Base-by-base conservation (phyloP, 75 land plant genomes). In the Cunninghamia lanceolata region DNA sequence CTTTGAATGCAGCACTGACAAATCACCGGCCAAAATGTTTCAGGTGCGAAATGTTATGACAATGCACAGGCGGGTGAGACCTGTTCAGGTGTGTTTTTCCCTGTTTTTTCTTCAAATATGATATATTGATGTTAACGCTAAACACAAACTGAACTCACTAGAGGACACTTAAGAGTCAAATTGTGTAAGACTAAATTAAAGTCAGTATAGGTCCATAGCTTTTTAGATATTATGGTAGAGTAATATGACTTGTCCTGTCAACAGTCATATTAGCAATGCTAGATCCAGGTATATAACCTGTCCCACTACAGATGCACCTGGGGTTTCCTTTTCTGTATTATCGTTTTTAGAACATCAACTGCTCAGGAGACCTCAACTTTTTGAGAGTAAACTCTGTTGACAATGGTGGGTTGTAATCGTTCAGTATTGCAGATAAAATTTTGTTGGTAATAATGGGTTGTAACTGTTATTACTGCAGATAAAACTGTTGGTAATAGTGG, bases 31-130 rank as follows among this genome's bases (percentile, higher is more conserved):
- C 68, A 63, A 63, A 63, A 63, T 25, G 21, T 63, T 63, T 63
- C 68, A 63, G 68, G 79, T 39, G 40, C 47, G 83, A 82, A 82
- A 82, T 82, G 83, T 82, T 45, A 82, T 82, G 83, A 42, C 83
- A 82, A 82, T 82, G 83, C 54, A 82, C 54, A 82, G 83, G 83
- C 83, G 83, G n/a, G 83, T 82, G 83, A 42, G 83, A 82, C 83
- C 83, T 82, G 54, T 82, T 82, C 83, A 82, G 83, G 83, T 82
- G 83, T 6, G 83, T 32, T 77, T 77, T 77, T 10, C 28, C 5
- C 1, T 74, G 21, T 8, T 39, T 21, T 19, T 77, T 21, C 36
- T 39, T 21, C 9, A 39, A 36, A 7, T 40, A 50, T 0, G 8
- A 50, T 50, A 25, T 63, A 63, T 25, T 63, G 28, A 63, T 63